Conservation (phyloP, 176 grass and related monocot species). For the Cocos nucifera region DNA sequence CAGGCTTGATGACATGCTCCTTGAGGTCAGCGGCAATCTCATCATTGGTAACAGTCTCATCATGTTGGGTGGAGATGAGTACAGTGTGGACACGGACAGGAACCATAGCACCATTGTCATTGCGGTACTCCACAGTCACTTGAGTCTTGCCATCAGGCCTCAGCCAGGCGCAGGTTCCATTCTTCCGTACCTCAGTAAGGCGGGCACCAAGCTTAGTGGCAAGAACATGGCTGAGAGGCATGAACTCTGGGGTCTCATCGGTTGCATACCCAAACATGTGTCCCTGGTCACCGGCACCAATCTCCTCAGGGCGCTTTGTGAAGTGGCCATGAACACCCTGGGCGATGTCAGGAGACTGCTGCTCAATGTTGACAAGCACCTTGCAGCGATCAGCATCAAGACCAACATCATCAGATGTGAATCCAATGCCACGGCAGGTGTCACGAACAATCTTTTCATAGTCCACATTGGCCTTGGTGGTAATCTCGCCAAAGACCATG, state of each 20-base stretch:
- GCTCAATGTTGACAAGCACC: conserved; percentile 73
- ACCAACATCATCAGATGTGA: conserved; percentile 54
- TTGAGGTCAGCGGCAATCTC: conserved; percentile 75
- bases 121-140: conserved; percentile 56
- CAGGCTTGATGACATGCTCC: conserved; percentile 75
- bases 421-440: conserved; percentile 70
- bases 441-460: conserved; percentile 94
- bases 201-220: conserved; percentile 56
- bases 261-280: conserved; percentile 74
- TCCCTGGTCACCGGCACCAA: conserved; percentile 60
- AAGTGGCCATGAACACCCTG: conserved; percentile 68
- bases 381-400: conserved; percentile 57
- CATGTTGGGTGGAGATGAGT: conserved; percentile 83
- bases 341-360: conserved; percentile 71
- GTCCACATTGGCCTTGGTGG: conserved; percentile 71
- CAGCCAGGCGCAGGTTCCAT: conserved; percentile 53
- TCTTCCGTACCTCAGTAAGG: conserved; percentile 63
- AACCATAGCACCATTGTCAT: conserved; percentile 60
- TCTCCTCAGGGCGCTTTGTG: conserved; percentile 59
- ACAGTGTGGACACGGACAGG: conserved; percentile 73
- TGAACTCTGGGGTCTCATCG: conserved; percentile 60
- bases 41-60: conserved; percentile 66
- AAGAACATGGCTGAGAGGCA: conserved; percentile 65
- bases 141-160: conserved; percentile 63
- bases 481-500: conserved; percentile 91